Evolutionary conservation across 225 moss, liverwort and hornwort genomes (phyloP).

Genomic region (Polytrichum commune): DNA sequence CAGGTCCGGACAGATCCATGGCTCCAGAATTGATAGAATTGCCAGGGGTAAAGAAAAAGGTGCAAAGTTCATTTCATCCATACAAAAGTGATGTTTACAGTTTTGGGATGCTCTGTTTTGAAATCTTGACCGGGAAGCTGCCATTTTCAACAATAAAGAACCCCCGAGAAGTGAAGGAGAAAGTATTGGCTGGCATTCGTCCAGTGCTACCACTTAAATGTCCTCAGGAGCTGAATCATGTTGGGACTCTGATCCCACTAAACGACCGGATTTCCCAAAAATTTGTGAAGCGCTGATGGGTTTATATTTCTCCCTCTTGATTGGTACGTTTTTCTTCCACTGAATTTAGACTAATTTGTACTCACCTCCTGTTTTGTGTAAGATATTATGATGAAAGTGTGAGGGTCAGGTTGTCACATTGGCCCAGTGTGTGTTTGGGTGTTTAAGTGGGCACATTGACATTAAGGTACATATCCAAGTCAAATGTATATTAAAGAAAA

Average conservation of each 20-base stretch:
- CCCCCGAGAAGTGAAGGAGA: background rate
- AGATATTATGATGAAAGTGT: no score
- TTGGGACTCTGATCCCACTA: background rate
- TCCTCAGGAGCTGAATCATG: background rate
- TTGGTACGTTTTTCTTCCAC: no score
- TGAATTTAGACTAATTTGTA: no score
- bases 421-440: no score
- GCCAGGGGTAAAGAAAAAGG: background rate
- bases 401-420: no score
- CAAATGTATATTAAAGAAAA: no score
- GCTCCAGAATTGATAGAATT: background rate
- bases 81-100: conserved; percentile 15
- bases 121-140: conserved; percentile 1
- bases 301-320: no score
- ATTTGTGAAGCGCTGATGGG: no score
- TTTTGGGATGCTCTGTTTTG: conserved; percentile 14
- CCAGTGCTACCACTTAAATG: background rate
- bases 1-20: conserved; percentile 4
- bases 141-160: background rate
- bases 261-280: background rate
- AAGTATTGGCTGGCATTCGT: background rate
- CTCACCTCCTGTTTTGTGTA: no score
- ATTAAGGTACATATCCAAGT: no score
- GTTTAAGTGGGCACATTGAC: no score
- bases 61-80: background rate